Conservation (phyloP, 352 stramenopile genomes). For the Globisporangium irregulare region DNA sequence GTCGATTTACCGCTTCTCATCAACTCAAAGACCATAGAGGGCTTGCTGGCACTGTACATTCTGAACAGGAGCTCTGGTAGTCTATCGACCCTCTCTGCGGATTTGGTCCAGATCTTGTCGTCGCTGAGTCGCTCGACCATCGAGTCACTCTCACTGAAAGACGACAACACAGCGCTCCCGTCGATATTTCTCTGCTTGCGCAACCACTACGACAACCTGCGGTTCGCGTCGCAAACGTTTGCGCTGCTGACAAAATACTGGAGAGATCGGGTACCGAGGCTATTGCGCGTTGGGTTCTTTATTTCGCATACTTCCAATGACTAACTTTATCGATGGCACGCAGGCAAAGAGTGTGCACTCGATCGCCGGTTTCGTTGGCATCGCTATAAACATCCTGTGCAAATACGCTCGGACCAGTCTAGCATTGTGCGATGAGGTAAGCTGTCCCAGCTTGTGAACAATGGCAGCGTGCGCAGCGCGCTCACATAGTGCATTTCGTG, state of each 20-base stretch:
- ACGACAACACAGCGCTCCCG: constrained; percentile 51
- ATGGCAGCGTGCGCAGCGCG: neutral
- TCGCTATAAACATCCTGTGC: constrained; percentile 49
- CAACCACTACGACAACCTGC: constrained; percentile 37
- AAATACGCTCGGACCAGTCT: constrained; percentile 12
- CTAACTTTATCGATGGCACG: neutral
- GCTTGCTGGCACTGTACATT: constrained; percentile 56
- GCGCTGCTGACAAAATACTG: constrained; percentile 53
- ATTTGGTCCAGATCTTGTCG: constrained; percentile 47
- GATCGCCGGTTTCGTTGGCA: constrained; percentile 57
- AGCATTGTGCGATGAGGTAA: constrained; percentile 11
- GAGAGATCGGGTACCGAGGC: constrained; percentile 27
- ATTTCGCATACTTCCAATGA: neutral
- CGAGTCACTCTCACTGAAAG: constrained; percentile 31
- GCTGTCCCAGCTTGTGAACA: constrained; percentile 6
- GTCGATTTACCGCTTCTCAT: constrained; percentile 45
- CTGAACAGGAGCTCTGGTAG: constrained; percentile 26
- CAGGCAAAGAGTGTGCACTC: constrained; percentile 33
- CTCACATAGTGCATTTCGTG: neutral
- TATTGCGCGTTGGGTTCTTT: no score
- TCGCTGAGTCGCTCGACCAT: constrained; percentile 19
- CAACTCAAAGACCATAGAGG: constrained; percentile 55
- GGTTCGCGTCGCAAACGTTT: constrained; percentile 56
- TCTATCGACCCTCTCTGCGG: constrained; percentile 29
- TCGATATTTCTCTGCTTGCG: constrained; percentile 67